Evolutionary conservation across 1,284 basidiomycete species (phyloP), one percentile per base, ranked within the genome.

Genomic region (Cutaneotrichosporon dermatis): DNA sequence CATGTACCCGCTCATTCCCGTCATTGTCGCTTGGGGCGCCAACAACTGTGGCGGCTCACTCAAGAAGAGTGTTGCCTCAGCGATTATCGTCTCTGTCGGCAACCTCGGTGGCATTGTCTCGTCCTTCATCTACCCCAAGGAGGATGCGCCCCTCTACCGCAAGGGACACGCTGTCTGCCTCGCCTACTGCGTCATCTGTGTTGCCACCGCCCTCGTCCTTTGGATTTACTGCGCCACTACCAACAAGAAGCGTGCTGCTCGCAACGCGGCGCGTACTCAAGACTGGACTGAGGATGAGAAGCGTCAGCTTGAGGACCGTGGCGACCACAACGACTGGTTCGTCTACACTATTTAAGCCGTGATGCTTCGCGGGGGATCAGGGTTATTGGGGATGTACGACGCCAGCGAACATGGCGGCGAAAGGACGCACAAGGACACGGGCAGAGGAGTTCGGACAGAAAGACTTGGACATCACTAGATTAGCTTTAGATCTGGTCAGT

Each of bases 41-140:
- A 82, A 83, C 55, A 84, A 83, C 63, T 80, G 80, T 3, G 84
- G 84, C 55, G 85, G 85, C 11, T 82, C 83, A 64, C 64, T 81
- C 66, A 82, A 85, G 66, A 74, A 79, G 58, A 82, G 81, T 50
- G 81, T 85, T 43, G 81, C 78, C 2, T 67, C 85, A 56, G 84
- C 83, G 10, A 82, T 83, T 76, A 79, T 84, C 25, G 82, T 82
- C 63, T 83, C 82, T 3, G 58, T 83, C 51, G 83, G 81, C 49
- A 84, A 84, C 64, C 69, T 83, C 12, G 84, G 84, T 69, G 83
- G 82, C 35, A 71, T 81, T 41, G 79, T 79, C 63, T 79, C 78
- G 3, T 80, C 79, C 5, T 81, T 81, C 65, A 74, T 83, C 53
- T 83, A 82, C 65, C 71, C 68, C 40, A 54, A 57, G 15, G 54